Percentiles rank a stretch among this genome's conserved stretches.
These are phyloP conservation scores for Starmerella vitae DNA, from an alignment of 805 yeast genomes.

Conservation along the genomic window DNA sequence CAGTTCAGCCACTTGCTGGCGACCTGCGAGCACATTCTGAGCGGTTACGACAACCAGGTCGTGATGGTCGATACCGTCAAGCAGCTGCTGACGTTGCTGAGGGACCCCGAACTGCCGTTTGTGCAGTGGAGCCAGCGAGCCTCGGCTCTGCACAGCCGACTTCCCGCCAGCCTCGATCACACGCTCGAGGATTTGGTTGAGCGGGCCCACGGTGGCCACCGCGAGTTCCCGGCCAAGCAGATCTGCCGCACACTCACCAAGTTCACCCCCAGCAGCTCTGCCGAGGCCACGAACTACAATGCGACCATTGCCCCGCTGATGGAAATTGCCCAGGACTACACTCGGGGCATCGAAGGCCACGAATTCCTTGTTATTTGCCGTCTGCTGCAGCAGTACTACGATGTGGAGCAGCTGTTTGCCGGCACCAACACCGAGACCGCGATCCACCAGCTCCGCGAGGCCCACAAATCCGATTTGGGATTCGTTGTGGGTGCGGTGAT, in stretches of 20 bases:
- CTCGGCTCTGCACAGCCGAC: constrained; percentile 84
- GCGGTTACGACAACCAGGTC: constrained; percentile 91
- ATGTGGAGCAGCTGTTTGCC: constrained; percentile 58
- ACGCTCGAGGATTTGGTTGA: constrained; percentile 51
- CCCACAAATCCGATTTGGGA: constrained; percentile 58
- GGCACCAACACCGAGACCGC: constrained; percentile 59
- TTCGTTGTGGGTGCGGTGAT: constrained; percentile 61
- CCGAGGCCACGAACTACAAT: constrained; percentile 33
- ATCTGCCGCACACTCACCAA: constrained; percentile 58
- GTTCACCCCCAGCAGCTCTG: constrained; percentile 41
- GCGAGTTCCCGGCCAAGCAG: constrained; percentile 89
- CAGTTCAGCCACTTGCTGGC: constrained; percentile 45
- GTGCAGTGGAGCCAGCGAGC: constrained; percentile 79
- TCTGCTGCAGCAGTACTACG: constrained; percentile 57
- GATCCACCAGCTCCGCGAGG: constrained; percentile 74
- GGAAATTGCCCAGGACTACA: constrained; percentile 54
- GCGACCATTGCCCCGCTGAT: constrained; percentile 60
- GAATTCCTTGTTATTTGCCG: constrained; percentile 64
- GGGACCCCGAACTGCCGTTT: constrained; percentile 74
- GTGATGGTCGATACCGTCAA: constrained; percentile 75
- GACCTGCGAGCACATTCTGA: constrained; percentile 63
- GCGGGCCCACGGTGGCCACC: constrained; percentile 48
- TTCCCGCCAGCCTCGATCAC: constrained; percentile 65
- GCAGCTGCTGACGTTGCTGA: constrained; percentile 55
- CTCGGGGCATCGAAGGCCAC: constrained; percentile 67